A percentile compares a stretch with the other conserved stretches of the same genome.
Evolutionary conservation across 1,139 yeast genomes (phyloP).

Genomic region (Suhomyces atakaporum): DNA sequence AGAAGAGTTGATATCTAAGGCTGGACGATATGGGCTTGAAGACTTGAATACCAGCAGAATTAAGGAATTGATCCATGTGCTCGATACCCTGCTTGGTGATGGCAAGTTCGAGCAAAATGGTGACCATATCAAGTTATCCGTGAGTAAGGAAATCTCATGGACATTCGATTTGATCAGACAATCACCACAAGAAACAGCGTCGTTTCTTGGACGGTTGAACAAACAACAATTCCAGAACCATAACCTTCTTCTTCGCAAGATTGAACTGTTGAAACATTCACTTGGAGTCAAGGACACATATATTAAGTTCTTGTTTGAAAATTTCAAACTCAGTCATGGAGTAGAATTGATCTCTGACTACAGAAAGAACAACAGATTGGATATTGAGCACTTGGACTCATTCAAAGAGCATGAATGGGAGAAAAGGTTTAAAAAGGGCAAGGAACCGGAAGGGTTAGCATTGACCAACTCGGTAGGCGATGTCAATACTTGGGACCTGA

Average conservation of each 20-base stretch:
- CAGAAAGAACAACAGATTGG: constrained; percentile 20
- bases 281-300: constrained; percentile 38
- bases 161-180: constrained; percentile 20
- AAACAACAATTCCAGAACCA: constrained; percentile 29
- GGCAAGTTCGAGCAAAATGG: not conserved
- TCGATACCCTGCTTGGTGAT: not conserved
- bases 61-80: constrained; percentile 2
- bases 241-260: constrained; percentile 21
- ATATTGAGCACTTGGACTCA: constrained; percentile 18
- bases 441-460: constrained; percentile 4
- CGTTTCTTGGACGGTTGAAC: constrained; percentile 25
- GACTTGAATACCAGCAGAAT: constrained; percentile 17
- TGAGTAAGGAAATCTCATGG: constrained; percentile 22
- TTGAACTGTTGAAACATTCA: constrained; percentile 24
- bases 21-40: constrained; percentile 28
- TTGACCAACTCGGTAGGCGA: constrained; percentile 7
- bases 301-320: constrained; percentile 35
- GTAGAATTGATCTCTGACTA: constrained; percentile 35
- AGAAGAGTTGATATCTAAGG: constrained; percentile 19
- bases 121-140: not conserved
- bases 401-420: constrained; percentile 22
- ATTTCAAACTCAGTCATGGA: constrained; percentile 41
- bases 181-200: constrained; percentile 11
- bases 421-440: constrained; percentile 7
- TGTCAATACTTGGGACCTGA: constrained; percentile 11